These are phyloP conservation scores for Talaromyces marneffei DNA, from an alignment of 2,329 filamentous ascomycete genomes.

Conservation along the genomic window DNA sequence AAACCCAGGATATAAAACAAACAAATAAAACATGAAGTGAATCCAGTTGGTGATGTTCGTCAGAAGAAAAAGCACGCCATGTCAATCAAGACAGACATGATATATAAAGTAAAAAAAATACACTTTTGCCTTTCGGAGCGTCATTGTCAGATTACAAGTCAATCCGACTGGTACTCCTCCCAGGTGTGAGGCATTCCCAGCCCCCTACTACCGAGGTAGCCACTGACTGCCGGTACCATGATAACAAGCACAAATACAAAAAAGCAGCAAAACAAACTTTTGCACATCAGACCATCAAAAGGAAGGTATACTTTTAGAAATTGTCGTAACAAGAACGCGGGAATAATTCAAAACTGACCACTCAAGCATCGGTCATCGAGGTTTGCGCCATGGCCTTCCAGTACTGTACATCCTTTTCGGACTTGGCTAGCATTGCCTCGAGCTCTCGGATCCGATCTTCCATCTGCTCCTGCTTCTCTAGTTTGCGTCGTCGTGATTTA, in stretches of 20 bases:
- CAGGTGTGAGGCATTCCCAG: conserved; percentile 25
- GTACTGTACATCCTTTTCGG: conserved; percentile 18
- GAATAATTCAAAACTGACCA: neutral
- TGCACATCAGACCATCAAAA: neutral
- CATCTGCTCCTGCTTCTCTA: conserved; percentile 66
- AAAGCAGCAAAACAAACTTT: conserved; percentile 2
- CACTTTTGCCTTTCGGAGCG: conserved; percentile 29
- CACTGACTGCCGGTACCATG: conserved; percentile 14
- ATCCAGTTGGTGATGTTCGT: neutral
- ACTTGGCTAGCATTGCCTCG: conserved; percentile 42
- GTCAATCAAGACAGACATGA: neutral
- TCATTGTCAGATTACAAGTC: conserved; percentile 16
- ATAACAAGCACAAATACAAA: conserved; percentile 18
- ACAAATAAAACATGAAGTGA: neutral
- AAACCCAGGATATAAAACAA: conserved; percentile 10
- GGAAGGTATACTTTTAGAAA: neutral
- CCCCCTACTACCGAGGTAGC: conserved; percentile 30
- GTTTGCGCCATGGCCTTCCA: neutral
- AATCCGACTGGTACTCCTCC: conserved; percentile 21
- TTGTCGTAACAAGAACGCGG: neutral
- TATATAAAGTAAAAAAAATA: conserved; percentile 16
- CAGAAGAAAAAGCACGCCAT: conserved; percentile 9
- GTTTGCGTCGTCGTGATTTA: conserved; percentile 85
- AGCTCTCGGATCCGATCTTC: conserved; percentile 68
- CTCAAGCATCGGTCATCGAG: neutral